Conservation (phyloP, 2,329 filamentous ascomycete species). For the Pestalotiopsis sp. region DNA sequence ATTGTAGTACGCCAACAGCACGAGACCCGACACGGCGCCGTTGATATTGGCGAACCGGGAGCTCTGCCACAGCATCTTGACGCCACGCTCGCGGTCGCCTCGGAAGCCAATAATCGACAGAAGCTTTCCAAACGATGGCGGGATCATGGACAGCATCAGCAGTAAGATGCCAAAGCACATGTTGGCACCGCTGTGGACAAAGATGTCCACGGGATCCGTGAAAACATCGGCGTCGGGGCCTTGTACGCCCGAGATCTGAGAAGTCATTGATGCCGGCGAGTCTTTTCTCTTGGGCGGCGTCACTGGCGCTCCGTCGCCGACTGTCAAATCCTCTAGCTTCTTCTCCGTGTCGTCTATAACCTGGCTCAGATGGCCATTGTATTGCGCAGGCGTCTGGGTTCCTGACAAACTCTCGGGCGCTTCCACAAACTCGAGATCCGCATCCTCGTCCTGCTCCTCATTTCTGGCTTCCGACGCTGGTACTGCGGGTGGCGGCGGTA, state of each 20-base stretch:
- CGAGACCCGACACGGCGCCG: conserved; percentile 83
- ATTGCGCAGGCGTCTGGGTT: conserved; percentile 44
- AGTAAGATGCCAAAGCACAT: conserved; percentile 89
- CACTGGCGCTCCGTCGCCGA: conserved; percentile 10
- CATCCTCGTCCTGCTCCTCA: conserved; percentile 34
- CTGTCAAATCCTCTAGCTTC: conserved; percentile 23
- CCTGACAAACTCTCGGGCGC: conserved; percentile 50
- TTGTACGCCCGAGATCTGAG: conserved; percentile 23
- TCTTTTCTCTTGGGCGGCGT: background rate
- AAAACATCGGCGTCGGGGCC: conserved; percentile 66
- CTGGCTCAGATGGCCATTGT: conserved; percentile 46
- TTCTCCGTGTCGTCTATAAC: conserved; percentile 28
- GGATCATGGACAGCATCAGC: conserved; percentile 88
- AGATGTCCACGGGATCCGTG: conserved; percentile 77
- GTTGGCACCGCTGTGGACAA: conserved; percentile 85
- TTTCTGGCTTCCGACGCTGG: conserved; percentile 31
- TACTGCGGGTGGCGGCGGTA: conserved; percentile 20
- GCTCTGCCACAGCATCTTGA: conserved; percentile 88
- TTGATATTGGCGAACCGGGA: conserved; percentile 86
- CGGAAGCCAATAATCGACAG: conserved; percentile 88
- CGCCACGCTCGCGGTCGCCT: conserved; percentile 81
- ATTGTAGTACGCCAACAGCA: conserved; percentile 86
- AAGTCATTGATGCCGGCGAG: conserved; percentile 3
- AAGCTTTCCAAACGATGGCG: conserved; percentile 84
- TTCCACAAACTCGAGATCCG: conserved; percentile 58